These are phyloP conservation scores for Skeletonema potamos DNA, from an alignment of 108 stramenopile species.

Conservation along the genomic window DNA sequence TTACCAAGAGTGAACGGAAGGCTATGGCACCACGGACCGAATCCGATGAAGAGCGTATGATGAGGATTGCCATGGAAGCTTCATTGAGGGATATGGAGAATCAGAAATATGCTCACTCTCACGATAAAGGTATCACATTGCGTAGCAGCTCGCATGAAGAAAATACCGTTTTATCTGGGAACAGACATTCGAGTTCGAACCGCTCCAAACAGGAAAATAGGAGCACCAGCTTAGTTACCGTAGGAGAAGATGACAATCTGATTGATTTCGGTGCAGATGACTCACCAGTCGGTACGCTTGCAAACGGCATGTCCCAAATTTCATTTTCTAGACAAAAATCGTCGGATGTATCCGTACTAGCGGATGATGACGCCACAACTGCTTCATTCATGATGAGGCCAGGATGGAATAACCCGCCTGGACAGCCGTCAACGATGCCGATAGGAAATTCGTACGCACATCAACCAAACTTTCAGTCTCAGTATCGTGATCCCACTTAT, in stretches of 20 bases:
- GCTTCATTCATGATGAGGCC: slow-evolving; percentile 37
- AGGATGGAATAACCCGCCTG: background rate
- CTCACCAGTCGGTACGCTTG: background rate
- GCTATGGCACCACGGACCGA: slow-evolving; percentile 38
- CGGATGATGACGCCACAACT: slow-evolving; percentile 41
- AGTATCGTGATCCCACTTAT: background rate
- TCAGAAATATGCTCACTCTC: background rate
- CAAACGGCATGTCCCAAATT: slow-evolving; percentile 8
- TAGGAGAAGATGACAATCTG: slow-evolving; percentile 40
- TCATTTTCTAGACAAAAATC: slow-evolving; percentile 1
- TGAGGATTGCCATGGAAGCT: slow-evolving; percentile 32
- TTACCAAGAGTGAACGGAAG: slow-evolving; percentile 24
- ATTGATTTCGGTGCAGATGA: slow-evolving; percentile 44
- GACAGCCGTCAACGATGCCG: background rate
- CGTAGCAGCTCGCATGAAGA: slow-evolving; percentile 2
- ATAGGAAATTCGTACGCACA: background rate
- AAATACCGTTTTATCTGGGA: slow-evolving; percentile 8
- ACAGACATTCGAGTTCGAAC: background rate
- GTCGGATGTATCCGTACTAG: slow-evolving; percentile 43
- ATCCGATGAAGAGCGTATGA: slow-evolving; percentile 36
- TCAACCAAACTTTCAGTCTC: background rate
- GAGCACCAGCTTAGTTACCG: slow-evolving; percentile 11
- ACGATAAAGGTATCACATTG: background rate
- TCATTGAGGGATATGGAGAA: slow-evolving; percentile 34
- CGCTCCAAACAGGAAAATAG: slow-evolving; percentile 12